These are phyloP conservation scores for Quercus bicolor DNA, from an alignment of 306 rosid species.

Conservation along the genomic window DNA sequence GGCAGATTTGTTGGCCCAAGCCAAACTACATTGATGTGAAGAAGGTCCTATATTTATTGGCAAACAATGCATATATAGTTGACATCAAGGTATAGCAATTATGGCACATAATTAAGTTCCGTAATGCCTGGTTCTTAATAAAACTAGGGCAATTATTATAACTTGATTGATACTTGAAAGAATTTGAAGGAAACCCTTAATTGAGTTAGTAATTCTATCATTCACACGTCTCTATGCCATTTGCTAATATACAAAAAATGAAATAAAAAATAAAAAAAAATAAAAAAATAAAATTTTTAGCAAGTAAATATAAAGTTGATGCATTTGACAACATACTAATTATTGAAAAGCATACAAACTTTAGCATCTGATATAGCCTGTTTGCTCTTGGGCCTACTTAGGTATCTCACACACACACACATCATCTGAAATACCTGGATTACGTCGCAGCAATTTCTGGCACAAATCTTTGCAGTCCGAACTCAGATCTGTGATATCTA, in stretches of 20 bases:
- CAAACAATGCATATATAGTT: slow-evolving; percentile 16
- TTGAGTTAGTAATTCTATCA: not conserved
- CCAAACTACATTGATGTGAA: not conserved
- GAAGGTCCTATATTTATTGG: slow-evolving; percentile 15
- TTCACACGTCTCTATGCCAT: not conserved
- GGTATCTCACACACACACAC: not conserved
- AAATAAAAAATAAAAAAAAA: not conserved
- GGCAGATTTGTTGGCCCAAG: slow-evolving; percentile 18
- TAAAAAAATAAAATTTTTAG: no score
- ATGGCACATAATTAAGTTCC: slow-evolving; percentile 1
- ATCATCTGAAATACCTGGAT: slow-evolving; percentile 63
- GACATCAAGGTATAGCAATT: slow-evolving; percentile 8
- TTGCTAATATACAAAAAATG: not conserved
- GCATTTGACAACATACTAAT: not conserved
- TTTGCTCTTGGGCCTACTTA: not conserved
- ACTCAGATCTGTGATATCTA: slow-evolving; percentile 59
- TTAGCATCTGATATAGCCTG: not conserved
- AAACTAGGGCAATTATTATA: not conserved
- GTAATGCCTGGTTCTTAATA: not conserved
- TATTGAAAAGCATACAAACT: not conserved
- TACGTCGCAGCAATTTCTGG: slow-evolving; percentile 83
- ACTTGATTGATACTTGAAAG: not conserved
- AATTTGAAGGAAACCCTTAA: not conserved
- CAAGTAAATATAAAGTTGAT: no score
- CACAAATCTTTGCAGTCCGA: slow-evolving; percentile 89